Percentiles rank a stretch among this genome's conserved stretches.
These are phyloP conservation scores for Epipyxis sp. DNA, from an alignment of 108 stramenopile species.

Conservation along the genomic window DNA sequence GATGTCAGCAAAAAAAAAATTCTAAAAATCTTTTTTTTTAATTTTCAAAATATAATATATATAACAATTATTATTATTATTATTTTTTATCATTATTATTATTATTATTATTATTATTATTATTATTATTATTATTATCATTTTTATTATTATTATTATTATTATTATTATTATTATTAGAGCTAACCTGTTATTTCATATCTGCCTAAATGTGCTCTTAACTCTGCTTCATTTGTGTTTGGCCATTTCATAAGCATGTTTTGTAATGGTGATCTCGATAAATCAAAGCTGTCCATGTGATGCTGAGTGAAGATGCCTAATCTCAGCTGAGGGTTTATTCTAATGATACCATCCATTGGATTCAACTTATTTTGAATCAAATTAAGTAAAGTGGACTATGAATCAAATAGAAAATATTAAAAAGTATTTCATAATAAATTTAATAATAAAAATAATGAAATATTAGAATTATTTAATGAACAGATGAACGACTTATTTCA, in stretches of 20 bases:
- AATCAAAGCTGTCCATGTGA: slow-evolving; percentile 83
- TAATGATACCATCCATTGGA: slow-evolving; percentile 70
- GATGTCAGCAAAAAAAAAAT: too few relatives aligned
- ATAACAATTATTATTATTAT: too few relatives aligned
- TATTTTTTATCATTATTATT: too few relatives aligned
- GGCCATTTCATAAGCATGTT: slow-evolving; percentile 79
- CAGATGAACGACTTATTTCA: too few relatives aligned
- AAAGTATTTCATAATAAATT: neutral
- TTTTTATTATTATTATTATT: slow-evolving; percentile 82
- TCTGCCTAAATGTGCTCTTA: slow-evolving; percentile 12
- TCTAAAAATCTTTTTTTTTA: too few relatives aligned
- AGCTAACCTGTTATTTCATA: slow-evolving; percentile 27
- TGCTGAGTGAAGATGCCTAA: slow-evolving; percentile 96
- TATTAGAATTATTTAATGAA: too few relatives aligned
- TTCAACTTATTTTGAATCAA: slow-evolving; percentile 78
- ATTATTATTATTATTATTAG: too few relatives aligned
- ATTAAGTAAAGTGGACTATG: slow-evolving; percentile 74
- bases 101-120: neutral
- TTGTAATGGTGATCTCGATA: slow-evolving; percentile 74
- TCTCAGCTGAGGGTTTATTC: slow-evolving; percentile 75
- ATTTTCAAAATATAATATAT: too few relatives aligned
- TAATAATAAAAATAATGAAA: neutral
- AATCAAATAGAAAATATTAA: neutral
- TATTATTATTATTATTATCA: slow-evolving; percentile 61
- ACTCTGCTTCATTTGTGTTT: slow-evolving; percentile 59